Evolutionary conservation across 1,284 basidiomycete species (phyloP).

Genomic region (Lentinula novae-zelandiae): DNA sequence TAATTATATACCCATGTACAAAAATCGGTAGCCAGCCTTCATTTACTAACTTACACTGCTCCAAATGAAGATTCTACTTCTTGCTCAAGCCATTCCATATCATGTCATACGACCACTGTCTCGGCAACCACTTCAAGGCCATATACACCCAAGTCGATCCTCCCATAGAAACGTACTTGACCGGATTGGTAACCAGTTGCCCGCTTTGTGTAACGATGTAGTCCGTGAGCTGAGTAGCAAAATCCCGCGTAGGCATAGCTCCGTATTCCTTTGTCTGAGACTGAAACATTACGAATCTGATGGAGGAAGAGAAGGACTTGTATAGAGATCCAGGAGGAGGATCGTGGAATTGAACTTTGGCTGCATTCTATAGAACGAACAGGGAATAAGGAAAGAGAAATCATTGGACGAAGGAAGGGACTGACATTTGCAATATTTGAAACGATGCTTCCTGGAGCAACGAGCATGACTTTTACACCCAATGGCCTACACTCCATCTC

Average conservation of each 20-base stretch:
- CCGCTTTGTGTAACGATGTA: slow-evolving; percentile 12
- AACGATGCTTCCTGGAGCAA: slow-evolving; percentile 15
- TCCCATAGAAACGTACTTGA: slow-evolving; percentile 17
- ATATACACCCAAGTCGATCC: not conserved
- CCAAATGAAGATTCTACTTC: not conserved
- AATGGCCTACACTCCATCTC: slow-evolving; percentile 21
- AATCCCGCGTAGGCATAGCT: slow-evolving; percentile 19
- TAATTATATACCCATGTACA: not conserved
- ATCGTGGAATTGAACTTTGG: not conserved
- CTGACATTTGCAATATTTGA: slow-evolving; percentile 15
- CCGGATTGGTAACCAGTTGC: slow-evolving; percentile 10
- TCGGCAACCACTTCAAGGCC: slow-evolving; percentile 9
- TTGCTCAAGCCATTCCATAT: slow-evolving; percentile 6
- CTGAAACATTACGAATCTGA: slow-evolving; percentile 14
- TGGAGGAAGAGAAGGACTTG: slow-evolving; percentile 6
- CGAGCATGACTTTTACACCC: slow-evolving; percentile 17
- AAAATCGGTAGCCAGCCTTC: not conserved
- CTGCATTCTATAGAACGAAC: slow-evolving; percentile 5
- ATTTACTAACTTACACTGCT: not conserved
- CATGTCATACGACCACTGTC: slow-evolving; percentile 3
- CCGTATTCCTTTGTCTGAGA: slow-evolving; percentile 17
- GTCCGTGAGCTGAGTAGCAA: slow-evolving; percentile 13
- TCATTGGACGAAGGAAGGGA: not conserved
- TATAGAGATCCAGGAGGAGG: slow-evolving; percentile 13
- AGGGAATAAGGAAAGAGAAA: not conserved